Base-by-base conservation (phyloP, 2,329 filamentous ascomycete genomes). In the Curvularia hawaiiensis region DNA sequence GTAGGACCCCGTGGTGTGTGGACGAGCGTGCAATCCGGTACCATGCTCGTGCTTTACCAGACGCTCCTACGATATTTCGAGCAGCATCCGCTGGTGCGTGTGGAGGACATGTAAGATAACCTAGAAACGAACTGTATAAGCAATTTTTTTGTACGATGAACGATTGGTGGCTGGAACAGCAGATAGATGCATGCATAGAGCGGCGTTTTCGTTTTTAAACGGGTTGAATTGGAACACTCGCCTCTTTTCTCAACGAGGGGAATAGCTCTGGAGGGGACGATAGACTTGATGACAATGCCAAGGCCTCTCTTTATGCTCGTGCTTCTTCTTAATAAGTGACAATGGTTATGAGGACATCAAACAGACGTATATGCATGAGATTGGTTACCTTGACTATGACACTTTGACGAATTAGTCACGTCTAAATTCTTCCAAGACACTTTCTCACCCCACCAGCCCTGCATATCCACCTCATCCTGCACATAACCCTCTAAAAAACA, bases 11-110 rank as follows among this genome's bases (percentile, higher is more conserved):
- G 95, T 52, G 89, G 89, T 56, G 91, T 98, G 14, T 99, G 95
- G 95, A 99, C 95, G 22, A 97, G 94, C 71, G 91, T 98, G 56
- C 95, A 99, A 80, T 97, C 91, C 71, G 91, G 93, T 41, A 96
- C 92, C 64, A 98, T 98, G 94, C 82, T 98, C 73, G 93, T 98
- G 67, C 82, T 97, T 75, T 98, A 98, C 77, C 94, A 98, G 79
- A 90, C 88, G 59, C 81, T 98, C 54, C 79, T 98, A 72, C 88
- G 90, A 69, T 86, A 88, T 77, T 84, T 98, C 64, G 90, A 93
- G 58, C 66, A 77, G n/a, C 78, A 81, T 67, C 78, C 79, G 16
- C 69, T 80, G 4, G 35, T 50, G 11, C 16, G 49, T 26, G 47
- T 38, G 10, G 59, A 60, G 12, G 65, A 67, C 38, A 57, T 63